Conservation (phyloP, 345 rosid genomes). For the Populus tremula region DNA sequence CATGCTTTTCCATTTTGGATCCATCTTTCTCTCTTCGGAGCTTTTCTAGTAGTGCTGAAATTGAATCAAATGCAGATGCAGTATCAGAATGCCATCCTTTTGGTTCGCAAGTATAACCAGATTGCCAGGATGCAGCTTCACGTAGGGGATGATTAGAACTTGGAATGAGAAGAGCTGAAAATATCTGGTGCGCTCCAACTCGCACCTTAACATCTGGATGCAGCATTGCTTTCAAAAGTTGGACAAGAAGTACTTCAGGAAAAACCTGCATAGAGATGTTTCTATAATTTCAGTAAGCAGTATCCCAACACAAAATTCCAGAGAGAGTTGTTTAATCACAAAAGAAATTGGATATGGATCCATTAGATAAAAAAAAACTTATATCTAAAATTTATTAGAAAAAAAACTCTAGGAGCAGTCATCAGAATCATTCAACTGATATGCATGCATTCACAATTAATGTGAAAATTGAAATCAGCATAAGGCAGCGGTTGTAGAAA, state of each 20-base stretch:
- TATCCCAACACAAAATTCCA: not conserved
- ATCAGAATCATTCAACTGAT: not conserved
- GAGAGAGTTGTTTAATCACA: not conserved
- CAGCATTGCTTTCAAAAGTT: conserved; percentile 78
- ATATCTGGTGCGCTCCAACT: conserved; percentile 80
- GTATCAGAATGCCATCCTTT: conserved; percentile 62
- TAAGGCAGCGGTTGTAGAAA: not conserved
- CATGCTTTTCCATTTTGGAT: conserved; percentile 41
- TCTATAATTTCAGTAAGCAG: conserved; percentile 6
- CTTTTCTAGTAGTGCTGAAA: conserved; percentile 74
- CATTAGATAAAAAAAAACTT: not conserved
- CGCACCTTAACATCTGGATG: conserved; percentile 85
- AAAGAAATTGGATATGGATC: not conserved
- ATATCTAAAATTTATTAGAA: not conserved
- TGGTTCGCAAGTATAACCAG: conserved; percentile 56
- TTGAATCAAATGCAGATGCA: conserved; percentile 67
- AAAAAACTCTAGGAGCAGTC: not conserved
- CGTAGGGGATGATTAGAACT: conserved; percentile 44
- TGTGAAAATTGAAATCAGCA: not conserved
- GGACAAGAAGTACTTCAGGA: conserved; percentile 77
- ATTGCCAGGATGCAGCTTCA: conserved; percentile 57
- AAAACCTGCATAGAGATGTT: conserved; percentile 48
- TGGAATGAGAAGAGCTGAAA: conserved; percentile 75
- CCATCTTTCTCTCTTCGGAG: conserved; percentile 80
- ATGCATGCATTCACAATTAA: not conserved